phyloP scores from a whole-genome alignment of 345 rosid species.

The Pistacia vera region DNA sequence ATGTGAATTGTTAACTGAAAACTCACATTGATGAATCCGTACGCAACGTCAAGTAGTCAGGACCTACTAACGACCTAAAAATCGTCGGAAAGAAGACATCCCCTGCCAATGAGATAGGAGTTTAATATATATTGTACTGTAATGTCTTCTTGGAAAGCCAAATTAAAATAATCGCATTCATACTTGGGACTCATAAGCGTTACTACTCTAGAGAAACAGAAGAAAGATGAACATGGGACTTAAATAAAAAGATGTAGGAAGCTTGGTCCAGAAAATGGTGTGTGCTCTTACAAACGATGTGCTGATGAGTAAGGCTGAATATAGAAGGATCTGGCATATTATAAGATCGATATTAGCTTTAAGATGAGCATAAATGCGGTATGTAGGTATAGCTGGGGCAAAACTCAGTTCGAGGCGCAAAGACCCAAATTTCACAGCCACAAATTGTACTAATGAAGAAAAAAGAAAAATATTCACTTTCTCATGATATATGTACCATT shows the following conservation, averaged over 20 bases:
- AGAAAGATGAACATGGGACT: constrained; percentile 27
- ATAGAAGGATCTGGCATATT: constrained; percentile 79
- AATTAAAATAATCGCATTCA: neutral
- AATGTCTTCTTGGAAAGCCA: neutral
- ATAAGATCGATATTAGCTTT: constrained; percentile 16
- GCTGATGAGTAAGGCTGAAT: constrained; percentile 87
- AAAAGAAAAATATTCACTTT: constrained; percentile 1
- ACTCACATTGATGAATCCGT: constrained; percentile 89
- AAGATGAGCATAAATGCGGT: constrained; percentile 8
- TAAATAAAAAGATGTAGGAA: constrained; percentile 75
- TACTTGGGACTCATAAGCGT: neutral
- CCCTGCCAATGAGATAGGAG: constrained; percentile 50
- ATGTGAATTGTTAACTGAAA: neutral
- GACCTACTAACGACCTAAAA: constrained; percentile 79
- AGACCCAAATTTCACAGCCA: constrained; percentile 11
- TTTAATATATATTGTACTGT: neutral
- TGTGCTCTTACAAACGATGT: constrained; percentile 89
- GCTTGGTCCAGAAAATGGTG: constrained; percentile 87
- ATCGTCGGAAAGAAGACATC: constrained; percentile 89
- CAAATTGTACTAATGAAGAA: constrained; percentile 1
- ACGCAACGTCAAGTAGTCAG: constrained; percentile 87
- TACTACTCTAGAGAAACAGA: neutral
- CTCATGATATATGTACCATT: constrained; percentile 51
- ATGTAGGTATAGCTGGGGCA: neutral
- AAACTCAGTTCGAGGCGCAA: neutral